Conservation (phyloP, 768 basidiomycete genomes). For the Boletus rubescentipes region DNA sequence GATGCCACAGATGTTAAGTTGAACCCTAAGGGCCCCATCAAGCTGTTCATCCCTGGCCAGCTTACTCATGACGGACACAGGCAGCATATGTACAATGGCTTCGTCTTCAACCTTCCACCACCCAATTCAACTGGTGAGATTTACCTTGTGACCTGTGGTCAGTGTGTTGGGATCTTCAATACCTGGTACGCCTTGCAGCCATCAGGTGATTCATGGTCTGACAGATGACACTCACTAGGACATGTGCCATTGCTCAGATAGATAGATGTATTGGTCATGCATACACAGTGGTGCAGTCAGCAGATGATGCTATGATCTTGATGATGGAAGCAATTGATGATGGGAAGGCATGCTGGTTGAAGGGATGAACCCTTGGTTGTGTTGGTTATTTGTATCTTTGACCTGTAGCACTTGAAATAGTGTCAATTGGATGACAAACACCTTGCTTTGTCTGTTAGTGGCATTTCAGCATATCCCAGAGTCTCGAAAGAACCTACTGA, state of each 20-base stretch:
- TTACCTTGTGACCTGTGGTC: background rate
- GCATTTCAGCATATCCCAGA: too few relatives aligned
- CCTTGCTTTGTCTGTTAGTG: too few relatives aligned
- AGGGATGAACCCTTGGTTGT: too few relatives aligned
- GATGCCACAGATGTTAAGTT: too few relatives aligned
- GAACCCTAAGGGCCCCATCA: background rate
- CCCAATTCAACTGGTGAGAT: background rate
- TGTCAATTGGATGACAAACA: too few relatives aligned
- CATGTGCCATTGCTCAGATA: background rate
- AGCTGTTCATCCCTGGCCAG: background rate
- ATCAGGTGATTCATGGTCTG: background rate
- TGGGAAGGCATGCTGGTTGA: background rate
- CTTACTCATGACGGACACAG: background rate
- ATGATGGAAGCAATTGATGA: background rate
- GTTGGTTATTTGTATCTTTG: too few relatives aligned
- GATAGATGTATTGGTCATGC: background rate
- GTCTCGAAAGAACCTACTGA: too few relatives aligned
- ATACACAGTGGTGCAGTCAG: background rate
- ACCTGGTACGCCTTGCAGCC: background rate
- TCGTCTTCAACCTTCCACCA: background rate
- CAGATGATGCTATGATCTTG: background rate
- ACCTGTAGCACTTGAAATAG: too few relatives aligned
- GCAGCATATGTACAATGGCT: background rate
- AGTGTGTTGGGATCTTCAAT: background rate
- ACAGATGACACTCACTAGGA: background rate